Evolutionary conservation across 2,329 filamentous ascomycete species (phyloP), one percentile per base, ranked within the genome.

Genomic region (Boeremia exigua): DNA sequence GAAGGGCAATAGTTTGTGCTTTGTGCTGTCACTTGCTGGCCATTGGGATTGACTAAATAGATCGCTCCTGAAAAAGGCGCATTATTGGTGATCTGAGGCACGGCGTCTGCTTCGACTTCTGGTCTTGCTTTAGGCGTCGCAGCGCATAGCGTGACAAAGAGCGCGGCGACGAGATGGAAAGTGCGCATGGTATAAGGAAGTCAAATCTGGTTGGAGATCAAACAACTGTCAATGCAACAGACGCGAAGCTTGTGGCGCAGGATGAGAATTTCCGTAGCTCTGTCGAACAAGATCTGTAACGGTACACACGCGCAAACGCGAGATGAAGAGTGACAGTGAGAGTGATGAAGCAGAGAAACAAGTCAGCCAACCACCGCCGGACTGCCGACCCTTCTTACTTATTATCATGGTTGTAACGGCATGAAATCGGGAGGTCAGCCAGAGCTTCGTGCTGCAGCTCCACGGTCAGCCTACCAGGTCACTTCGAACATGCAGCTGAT

Each of bases 51-150:
- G 34, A 75, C 71, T 33, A 77, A 72, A 48, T 77, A 77, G 30
- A 77, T 67, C 3, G 75, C 75, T 49, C 75, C 75, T 25, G 71
- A 74, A 51, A 77, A 77, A 0, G 75, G 74, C 12, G 74, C 74
- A 57, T 77, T 74, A 42, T 75, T 73, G 2, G 65, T 66, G 19
- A 71, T 62, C 48, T 73, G 72, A 2, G 72, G 60, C 27, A 63
- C 38, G 55, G 71, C 59, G 33, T 69, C 65, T 43, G 69, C 63
- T 33, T 56, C 61, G 55, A 70, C 61, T 36, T 70, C 65, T 37
- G 70, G 67, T 23, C 47, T 62, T 52, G 71, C 60, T 50, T 66
- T 60, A 30, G 70, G 68, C 36, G 58, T 59, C 30, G 71, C 68
- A 23, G 59, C 29, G 54, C 58, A 65, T 11, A 63, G 46, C 10